These are phyloP conservation scores for Eudorina sp. DNA, from an alignment of 139 green algal species.

Conservation along the genomic window DNA sequence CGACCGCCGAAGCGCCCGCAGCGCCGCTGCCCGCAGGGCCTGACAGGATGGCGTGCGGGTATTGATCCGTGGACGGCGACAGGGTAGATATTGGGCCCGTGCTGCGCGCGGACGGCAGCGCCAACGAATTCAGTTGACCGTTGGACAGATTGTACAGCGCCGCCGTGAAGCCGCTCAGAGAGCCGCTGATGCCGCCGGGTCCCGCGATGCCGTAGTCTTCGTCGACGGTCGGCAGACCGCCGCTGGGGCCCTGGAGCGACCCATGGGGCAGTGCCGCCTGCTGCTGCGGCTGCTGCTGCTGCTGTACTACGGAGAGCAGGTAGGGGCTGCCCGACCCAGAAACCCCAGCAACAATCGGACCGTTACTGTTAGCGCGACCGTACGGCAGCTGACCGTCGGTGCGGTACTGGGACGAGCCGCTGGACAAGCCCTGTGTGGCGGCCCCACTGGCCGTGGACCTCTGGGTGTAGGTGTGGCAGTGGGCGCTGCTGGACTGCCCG, in stretches of 20 bases:
- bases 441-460: background rate
- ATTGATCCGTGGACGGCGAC: background rate
- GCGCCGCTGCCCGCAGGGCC: no score
- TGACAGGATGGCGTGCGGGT: background rate
- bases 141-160: background rate
- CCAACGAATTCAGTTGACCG: background rate
- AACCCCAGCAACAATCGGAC: background rate
- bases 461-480: background rate
- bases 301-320: background rate
- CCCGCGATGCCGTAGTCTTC: background rate
- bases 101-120: background rate
- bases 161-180: constrained; percentile 23
- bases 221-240: background rate
- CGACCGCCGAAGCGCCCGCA: no score
- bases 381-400: background rate
- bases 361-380: background rate
- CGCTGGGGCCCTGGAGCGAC: background rate
- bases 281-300: constrained; percentile 2
- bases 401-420: constrained; percentile 2
- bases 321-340: background rate
- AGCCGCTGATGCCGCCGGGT: constrained; percentile 7
- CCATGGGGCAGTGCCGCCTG: no score
- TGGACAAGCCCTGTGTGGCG: background rate
- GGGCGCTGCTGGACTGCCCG: background rate
- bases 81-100: background rate